Evolutionary conservation across 345 rosid species (phyloP), one percentile per base, ranked within the genome.

Genomic region (Populus alba): DNA sequence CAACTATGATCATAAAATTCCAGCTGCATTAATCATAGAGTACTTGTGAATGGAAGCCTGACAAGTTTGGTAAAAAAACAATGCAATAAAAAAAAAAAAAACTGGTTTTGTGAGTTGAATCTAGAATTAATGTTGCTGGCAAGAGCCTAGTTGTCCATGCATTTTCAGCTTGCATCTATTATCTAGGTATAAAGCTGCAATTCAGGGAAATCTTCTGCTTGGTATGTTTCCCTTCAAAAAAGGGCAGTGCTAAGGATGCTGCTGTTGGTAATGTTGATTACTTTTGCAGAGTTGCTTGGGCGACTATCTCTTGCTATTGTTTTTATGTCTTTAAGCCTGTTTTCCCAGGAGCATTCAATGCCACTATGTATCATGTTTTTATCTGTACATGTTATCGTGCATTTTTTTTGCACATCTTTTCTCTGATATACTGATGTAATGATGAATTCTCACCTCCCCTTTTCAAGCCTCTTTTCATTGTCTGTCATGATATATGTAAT

Each of bases 391-490:
- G 53, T 18, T 70, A 4, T 2, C 0, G 6, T 29, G 22, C 4
- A 16, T 49, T 29, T 47, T 33, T 51, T 7, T 68, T 68, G 5
- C 27, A 23, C 63, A 25, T 59, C 63, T 39, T 39, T 16, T 73
- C 37, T 57, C 11, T 23, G 6, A 35, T 53, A 35, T 53, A 11
- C 63, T 27, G 13, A 23, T 33, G 38, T 16, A 23, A 37, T 73
- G 10, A 51, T 18, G 67, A 67, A 8, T 41, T 11, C 41, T 69
- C 45, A 17, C 43, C 70, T 59, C 73, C 49, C 2, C 20, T 77
- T 37, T 13, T 23, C 2, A 67, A 81, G 31, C 39, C 66, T 62
- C 76, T 51, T 70, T 75, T 53, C 61, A 61, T 72, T 43, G 23
- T 74, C 53, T 72, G 2, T 71, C 11, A 27, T 68, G 62, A 63